Base-by-base conservation (phyloP, 371 early-diverging fungal genomes). In the Mortierella sp. region DNA sequence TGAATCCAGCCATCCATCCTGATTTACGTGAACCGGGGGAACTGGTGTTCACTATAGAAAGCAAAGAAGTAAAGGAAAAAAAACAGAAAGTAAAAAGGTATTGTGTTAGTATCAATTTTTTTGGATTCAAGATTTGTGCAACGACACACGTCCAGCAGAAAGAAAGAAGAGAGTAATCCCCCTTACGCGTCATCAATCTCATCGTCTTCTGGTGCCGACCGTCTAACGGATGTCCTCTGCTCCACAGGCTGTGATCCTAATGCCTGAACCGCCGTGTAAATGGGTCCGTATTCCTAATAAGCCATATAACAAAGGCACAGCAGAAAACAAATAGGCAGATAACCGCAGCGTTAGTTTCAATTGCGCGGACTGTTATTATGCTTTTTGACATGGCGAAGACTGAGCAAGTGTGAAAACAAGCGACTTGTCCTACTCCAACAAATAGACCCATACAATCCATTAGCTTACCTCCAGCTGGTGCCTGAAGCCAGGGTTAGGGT, bases 221-320 rank as follows among this genome's bases (percentile, higher is more conserved):
- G 87, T 68, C 92, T 87, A 24, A 86, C 66, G 11, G 91, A 87
- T 52, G 91, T 89, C 75, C 89, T 79, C 29, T 85, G 73, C 37
- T 86, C 87, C 26, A 70, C 77, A 22, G 89, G 84, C 14, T 81
- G 78, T 44, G 81, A 61, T 8, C 58, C 61, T 34, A 87, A 74
- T 14, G 81, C 66, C 47, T 88, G 86, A 47, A 92, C 82, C 37
- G 95, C 95, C 41, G 87, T 88, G 69, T 89, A 94, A 40, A 95
- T 94, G 8, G 94, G 94, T 41, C 94, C 94, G 74, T 94, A 95
- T 87, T 95, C 95, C 95, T 92, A n/a, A n/a, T n/a, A n/a, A n/a
- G n/a, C n/a, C n/a, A n/a, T n/a, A 68, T 43, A 24, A 16, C 6
- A 13, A 40, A 53, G 16, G 29, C 34, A 26, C 14, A 37, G 40